phyloP scores from a whole-genome alignment of 345 rosid species.

The Pistacia integerrima region DNA sequence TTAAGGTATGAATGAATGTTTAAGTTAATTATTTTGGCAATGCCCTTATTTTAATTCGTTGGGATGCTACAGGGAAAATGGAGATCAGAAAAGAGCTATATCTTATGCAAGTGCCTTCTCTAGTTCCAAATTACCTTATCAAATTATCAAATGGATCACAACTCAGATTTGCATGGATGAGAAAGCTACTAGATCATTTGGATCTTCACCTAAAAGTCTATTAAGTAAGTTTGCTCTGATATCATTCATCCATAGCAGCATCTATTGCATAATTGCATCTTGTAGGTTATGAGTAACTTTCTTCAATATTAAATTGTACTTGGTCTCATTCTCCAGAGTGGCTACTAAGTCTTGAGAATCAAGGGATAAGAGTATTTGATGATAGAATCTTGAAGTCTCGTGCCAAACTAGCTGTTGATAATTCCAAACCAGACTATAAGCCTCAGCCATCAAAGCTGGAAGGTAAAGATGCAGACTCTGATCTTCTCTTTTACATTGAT shows the following conservation, averaged over 20 bases:
- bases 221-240: slow-evolving; percentile 39
- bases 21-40: neutral
- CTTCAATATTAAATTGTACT: neutral
- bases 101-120: slow-evolving; percentile 43
- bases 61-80: slow-evolving; percentile 36
- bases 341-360: slow-evolving; percentile 45
- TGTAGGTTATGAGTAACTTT: neutral
- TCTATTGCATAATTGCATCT: neutral
- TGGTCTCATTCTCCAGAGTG: slow-evolving; percentile 33
- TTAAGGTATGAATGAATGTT: slow-evolving; percentile 41
- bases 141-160: slow-evolving; percentile 35
- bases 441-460: slow-evolving; percentile 16
- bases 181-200: slow-evolving; percentile 25
- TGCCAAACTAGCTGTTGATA: slow-evolving; percentile 39
- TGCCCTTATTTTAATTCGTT: slow-evolving; percentile 12
- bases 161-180: slow-evolving; percentile 36
- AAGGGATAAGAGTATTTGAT: slow-evolving; percentile 44
- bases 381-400: slow-evolving; percentile 36
- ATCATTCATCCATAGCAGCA: neutral
- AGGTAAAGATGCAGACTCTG: slow-evolving; percentile 26
- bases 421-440: slow-evolving; percentile 30
- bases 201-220: slow-evolving; percentile 54
- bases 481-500: slow-evolving; percentile 44
- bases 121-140: slow-evolving; percentile 36
- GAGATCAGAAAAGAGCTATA: slow-evolving; percentile 48